Base-by-base conservation (phyloP, 129 eudicot genomes). In the Lactuca sativa region DNA sequence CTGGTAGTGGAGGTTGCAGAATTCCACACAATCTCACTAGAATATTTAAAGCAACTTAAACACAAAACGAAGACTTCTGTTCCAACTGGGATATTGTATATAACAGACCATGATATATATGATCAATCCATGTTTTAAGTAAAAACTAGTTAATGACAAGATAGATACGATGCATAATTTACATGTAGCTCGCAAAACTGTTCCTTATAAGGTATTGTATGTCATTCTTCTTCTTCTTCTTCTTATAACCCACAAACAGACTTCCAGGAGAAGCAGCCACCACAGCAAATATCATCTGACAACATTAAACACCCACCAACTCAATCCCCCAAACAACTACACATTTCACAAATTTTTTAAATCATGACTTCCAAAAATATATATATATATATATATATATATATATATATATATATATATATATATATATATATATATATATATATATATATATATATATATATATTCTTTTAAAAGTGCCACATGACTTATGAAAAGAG, bases 201-300 rank as follows among this genome's bases (percentile, higher is more conserved):
- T 37, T 62, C 77, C 77, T 54, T 53, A 59, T 25, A 25, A 0
- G 1, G 2, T 25, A 25, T 25, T 25, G 30, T 47, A 71, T 59
- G 59, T 13, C 67, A 71, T 59, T 67, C 59, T 66, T 65, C 70
- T 48, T 67, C 33, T 52, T 49, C 66, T 25, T 25, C 30, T 25
- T 25, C 30, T 25, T 18, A 18, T 18, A 25, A 25, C 30, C 30
- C 30, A 18, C 21, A 25, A 25, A 60, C 43, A 60, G 8, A 32
- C 65, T 60, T 61, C 66, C 49, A 6, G 16, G 66, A 16, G 17
- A 72, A 52, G 7, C 41, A 51, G 38, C 58, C 66, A 60, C 41
- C 62, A 37, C 41, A 18, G 62, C 17, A 72, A 15, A 72, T 25
- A 25, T 51, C 62, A 72, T 72, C 77, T 72, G 56, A 72, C 41